Percentiles rank a stretch among this genome's conserved stretches.
Conservation (phyloP, 1,139 yeast genomes). For the Sugiyamaella pinicola region DNA sequence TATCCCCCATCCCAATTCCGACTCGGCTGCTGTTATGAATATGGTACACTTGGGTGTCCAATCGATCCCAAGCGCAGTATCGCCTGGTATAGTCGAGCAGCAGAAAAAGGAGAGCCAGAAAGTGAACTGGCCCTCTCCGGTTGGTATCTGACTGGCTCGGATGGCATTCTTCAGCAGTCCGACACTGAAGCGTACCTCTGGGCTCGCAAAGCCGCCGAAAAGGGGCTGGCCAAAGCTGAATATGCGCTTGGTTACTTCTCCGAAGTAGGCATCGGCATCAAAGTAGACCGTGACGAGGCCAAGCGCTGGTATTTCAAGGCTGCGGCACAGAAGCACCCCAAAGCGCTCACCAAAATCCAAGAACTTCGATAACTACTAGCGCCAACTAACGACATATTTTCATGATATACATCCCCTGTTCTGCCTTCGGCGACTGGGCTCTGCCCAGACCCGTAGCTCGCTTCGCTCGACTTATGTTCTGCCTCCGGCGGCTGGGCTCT, state of each 20-base stretch:
- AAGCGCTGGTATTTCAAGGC: slow-evolving; percentile 59
- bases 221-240: slow-evolving; percentile 78
- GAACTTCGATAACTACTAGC: slow-evolving; percentile 32
- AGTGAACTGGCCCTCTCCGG: slow-evolving; percentile 89
- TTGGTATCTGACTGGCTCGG: slow-evolving; percentile 87
- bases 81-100: slow-evolving; percentile 88
- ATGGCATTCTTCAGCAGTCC: slow-evolving; percentile 66
- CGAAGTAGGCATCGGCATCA: slow-evolving; percentile 76
- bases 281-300: slow-evolving; percentile 52
- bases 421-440: too few species aligned
- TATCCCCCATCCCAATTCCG: slow-evolving; percentile 84
- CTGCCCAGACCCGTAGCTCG: too few species aligned
- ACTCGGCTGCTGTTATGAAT: slow-evolving; percentile 84
- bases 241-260: slow-evolving; percentile 80
- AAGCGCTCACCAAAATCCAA: slow-evolving; percentile 51
- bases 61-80: slow-evolving; percentile 73
- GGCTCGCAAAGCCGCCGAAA: slow-evolving; percentile 85
- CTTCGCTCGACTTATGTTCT: too few species aligned
- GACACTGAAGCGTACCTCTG: slow-evolving; percentile 84
- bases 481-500: too few species aligned
- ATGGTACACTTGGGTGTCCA: slow-evolving; percentile 71
- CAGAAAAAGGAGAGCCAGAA: slow-evolving; percentile 70
- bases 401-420: background rate
- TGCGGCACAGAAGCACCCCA: slow-evolving; percentile 60
- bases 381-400: background rate